Base-by-base conservation (phyloP, 345 rosid genomes). In the Ceriops decandra region DNA sequence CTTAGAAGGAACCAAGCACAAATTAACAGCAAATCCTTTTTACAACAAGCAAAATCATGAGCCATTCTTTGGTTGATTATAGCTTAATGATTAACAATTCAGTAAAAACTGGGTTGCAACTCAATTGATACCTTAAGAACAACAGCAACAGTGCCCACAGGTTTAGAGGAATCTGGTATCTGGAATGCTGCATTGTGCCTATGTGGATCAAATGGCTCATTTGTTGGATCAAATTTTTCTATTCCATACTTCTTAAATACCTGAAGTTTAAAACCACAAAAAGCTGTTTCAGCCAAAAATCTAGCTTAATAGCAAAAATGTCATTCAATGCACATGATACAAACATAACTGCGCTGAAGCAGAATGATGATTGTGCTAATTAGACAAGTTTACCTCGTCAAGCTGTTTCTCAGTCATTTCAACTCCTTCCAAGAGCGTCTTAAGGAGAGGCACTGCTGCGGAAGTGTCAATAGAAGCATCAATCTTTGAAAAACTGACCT, bases 361-460 rank as follows among this genome's bases (percentile, higher is more conserved):
- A 7, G 19, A 52, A 30, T 13, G 19, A 59, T 11, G 42, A 36
- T 26, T n/a, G 16, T 60, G 31, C 49, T 21, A 60, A 64, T 15
- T 7, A 35, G 47, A 57, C 46, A 57, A 28, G 16, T 17, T 68
- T 76, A 91, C 99, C 88, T 86, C 91, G n/a, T 60, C 79, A 64
- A 95, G 85, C 75, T 91, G 97, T 77, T 91, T 95, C 81, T 91
- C 99, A 15, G 99, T 95, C 99, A 91, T 95, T 71, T 90, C 97
- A 76, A 95, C 99, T 54, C 99, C 98, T 78, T 88, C 96, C 47
- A 92, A 76, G 71, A 95, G 96, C 7, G 86, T 90, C 75, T 85
- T 85, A 36, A 95, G 78, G 31, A 91, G 84, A 35, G 88, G 86
- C 56, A 75, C 83, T 60, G 93, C 96, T 60, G 91, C 89, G 19